These are phyloP conservation scores for Tetratostichococcus sp. DNA, from an alignment of 139 green algal species.

Conservation along the genomic window DNA sequence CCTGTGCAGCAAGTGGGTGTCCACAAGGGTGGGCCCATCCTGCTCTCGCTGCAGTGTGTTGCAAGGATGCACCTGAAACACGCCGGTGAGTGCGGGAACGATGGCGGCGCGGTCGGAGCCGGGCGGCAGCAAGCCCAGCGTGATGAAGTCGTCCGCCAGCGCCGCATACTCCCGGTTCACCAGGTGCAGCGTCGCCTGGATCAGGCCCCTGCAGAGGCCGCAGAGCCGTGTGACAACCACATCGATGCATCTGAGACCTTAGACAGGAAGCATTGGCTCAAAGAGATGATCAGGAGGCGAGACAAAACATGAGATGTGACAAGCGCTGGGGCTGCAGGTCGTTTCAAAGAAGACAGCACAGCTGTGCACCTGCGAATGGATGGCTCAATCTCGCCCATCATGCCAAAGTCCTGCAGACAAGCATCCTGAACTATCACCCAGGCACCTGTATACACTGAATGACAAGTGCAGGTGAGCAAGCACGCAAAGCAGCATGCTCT, in stretches of 20 bases:
- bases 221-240: background rate
- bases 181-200: conserved; percentile 82
- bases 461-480: too few species aligned
- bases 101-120: conserved; percentile 52
- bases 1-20: too few species aligned
- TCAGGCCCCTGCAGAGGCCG: conserved; percentile 35
- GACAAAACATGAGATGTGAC: too few species aligned
- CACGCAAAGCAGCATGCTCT: too few species aligned
- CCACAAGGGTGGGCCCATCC: too few species aligned
- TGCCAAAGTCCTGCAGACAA: conserved; percentile 84
- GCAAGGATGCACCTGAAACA: background rate
- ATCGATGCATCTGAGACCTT: too few species aligned
- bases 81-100: conserved; percentile 62
- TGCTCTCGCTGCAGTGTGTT: too few species aligned
- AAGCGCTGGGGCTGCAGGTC: too few species aligned
- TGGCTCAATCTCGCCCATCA: conserved; percentile 68
- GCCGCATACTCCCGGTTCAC: conserved; percentile 68
- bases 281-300: too few species aligned
- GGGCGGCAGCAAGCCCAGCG: conserved; percentile 73
- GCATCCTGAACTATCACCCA: too few species aligned
- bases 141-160: conserved; percentile 76
- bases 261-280: too few species aligned
- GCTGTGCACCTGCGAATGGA: conserved; percentile 23
- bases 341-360: background rate
- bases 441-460: too few species aligned